These are phyloP conservation scores for Mycosphaerelloides madeirae DNA, from an alignment of 2,329 filamentous ascomycete genomes.

Conservation along the genomic window DNA sequence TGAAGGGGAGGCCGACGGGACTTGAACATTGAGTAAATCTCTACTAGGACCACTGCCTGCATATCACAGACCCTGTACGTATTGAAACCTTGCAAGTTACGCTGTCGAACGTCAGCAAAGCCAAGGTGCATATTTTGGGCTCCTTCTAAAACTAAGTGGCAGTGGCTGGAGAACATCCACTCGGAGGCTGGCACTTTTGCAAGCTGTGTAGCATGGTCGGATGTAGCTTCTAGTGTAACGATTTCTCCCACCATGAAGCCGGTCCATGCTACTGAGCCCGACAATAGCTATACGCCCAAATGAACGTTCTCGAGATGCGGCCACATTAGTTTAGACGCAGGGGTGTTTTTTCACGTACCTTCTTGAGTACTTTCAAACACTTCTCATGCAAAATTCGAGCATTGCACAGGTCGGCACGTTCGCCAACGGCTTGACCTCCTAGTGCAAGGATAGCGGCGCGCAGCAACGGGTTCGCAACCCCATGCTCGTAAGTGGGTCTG, in stretches of 20 bases:
- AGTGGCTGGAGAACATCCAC: no score
- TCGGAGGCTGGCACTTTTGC: no score
- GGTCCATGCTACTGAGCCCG: no score
- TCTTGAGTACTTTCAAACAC: constrained; percentile 38
- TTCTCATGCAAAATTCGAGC: constrained; percentile 38
- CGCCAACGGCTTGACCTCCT: constrained; percentile 38
- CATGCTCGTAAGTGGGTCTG: constrained; percentile 36
- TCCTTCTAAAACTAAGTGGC: no score
- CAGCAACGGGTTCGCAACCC: constrained; percentile 40
- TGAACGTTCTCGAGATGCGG: no score
- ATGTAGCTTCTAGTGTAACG: no score
- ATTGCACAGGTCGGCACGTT: constrained; percentile 29
- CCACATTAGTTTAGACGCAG: no score
- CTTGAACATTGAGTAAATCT: constrained; percentile 40
- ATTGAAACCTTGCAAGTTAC: constrained; percentile 19
- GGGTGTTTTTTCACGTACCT: constrained; percentile 15
- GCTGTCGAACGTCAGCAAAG: constrained; percentile 9
- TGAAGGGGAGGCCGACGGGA: constrained; percentile 36
- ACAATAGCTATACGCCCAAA: no score
- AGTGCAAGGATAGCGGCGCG: constrained; percentile 42
- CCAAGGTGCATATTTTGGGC: no score
- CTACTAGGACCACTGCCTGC: constrained; percentile 42
- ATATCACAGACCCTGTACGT: constrained; percentile 35
- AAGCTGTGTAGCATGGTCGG: no score
- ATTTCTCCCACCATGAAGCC: no score